A percentile compares a stretch with the other conserved stretches of the same genome.
These are phyloP conservation scores for Pistacia integerrima DNA, from an alignment of 345 rosid species.

Conservation along the genomic window DNA sequence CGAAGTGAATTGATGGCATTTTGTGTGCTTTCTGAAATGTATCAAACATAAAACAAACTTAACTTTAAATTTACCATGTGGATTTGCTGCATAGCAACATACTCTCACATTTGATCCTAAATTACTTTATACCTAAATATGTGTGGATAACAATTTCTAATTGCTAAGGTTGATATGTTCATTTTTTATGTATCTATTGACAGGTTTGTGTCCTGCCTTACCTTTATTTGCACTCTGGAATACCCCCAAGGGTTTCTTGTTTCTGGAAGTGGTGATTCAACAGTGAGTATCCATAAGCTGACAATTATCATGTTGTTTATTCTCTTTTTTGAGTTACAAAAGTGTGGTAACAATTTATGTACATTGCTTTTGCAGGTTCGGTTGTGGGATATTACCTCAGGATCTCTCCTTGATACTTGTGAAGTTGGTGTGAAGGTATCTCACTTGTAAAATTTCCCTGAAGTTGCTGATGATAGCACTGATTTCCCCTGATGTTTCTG, in stretches of 20 bases:
- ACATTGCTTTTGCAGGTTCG: conserved; percentile 61
- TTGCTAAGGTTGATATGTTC: background rate
- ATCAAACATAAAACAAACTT: background rate
- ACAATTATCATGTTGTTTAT: conserved; percentile 6
- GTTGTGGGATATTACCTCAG: conserved; percentile 80
- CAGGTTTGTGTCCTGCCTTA: conserved; percentile 82
- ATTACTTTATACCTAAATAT: background rate
- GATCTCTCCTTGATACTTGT: conserved; percentile 83
- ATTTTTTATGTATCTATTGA: conserved; percentile 16
- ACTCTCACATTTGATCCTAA: background rate
- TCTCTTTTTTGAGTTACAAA: conserved; percentile 14
- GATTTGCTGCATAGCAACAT: background rate
- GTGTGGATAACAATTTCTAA: background rate
- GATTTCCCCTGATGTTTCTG: background rate
- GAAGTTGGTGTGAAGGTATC: conserved; percentile 71
- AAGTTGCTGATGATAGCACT: conserved; percentile 5
- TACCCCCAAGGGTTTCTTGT: conserved; percentile 66
- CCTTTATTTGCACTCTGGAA: conserved; percentile 59
- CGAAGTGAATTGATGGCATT: background rate
- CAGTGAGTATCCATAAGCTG: conserved; percentile 50
- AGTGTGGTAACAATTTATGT: conserved; percentile 5
- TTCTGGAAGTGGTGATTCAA: conserved; percentile 96
- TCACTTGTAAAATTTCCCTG: conserved; percentile 9
- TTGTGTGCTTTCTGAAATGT: background rate
- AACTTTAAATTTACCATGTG: background rate